A percentile compares a stretch with the other conserved stretches of the same genome.
Conservation (phyloP, 768 basidiomycete genomes). For the Suillus placidus region DNA sequence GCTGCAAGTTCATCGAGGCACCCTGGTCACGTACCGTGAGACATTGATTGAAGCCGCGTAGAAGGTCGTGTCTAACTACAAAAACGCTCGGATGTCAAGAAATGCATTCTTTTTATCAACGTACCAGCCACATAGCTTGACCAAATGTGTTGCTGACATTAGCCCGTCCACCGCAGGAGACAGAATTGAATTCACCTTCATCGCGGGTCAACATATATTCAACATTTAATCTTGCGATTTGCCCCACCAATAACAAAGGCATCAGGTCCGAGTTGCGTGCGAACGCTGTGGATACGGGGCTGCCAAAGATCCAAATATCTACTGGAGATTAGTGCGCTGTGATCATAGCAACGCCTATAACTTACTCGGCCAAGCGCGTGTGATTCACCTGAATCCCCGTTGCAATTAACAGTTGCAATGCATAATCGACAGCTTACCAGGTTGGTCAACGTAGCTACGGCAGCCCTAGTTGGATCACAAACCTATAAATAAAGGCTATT, state of each 20-base stretch:
- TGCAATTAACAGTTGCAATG: not conserved
- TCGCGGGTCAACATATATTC: not conserved
- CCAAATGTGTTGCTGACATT: constrained; percentile 58
- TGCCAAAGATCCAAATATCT: constrained; percentile 61
- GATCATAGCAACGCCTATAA: not conserved
- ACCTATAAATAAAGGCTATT: constrained; percentile 27
- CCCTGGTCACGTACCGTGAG: constrained; percentile 38
- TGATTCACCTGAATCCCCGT: constrained; percentile 48
- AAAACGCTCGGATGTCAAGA: not conserved
- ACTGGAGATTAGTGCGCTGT: not conserved
- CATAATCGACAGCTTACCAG: constrained; percentile 34
- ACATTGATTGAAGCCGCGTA: constrained; percentile 45
- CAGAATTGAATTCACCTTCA: constrained; percentile 57
- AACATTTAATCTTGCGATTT: not conserved
- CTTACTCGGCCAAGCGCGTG: constrained; percentile 50
- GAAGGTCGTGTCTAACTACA: constrained; percentile 22
- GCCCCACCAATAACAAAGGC: constrained; percentile 49
- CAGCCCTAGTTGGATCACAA: constrained; percentile 45
- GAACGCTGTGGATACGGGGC: constrained; percentile 50
- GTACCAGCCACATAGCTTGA: constrained; percentile 55
- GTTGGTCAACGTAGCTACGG: constrained; percentile 52
- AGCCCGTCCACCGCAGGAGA: constrained; percentile 53
- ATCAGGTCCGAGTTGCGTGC: constrained; percentile 49
- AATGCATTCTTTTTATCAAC: constrained; percentile 35
- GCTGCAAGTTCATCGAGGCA: not conserved